Evolutionary conservation across 2,329 filamentous ascomycete species (phyloP), one percentile per base, ranked within the genome.

Genomic region (Herpomyces periplanetae): DNA sequence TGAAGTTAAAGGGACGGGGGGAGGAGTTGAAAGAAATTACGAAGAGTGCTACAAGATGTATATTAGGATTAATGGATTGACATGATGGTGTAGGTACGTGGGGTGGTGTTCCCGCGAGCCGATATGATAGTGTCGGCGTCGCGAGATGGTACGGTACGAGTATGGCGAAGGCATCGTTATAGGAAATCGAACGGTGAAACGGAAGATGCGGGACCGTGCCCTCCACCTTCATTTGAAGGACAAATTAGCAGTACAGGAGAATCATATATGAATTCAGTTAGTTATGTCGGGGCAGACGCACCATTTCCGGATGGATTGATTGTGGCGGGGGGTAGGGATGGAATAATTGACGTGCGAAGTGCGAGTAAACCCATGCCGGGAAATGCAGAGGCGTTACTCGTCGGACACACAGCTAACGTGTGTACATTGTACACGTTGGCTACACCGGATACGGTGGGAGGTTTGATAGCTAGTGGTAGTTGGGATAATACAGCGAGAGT

Each of bases 401-500:
- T 87, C 19, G 75, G 80, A 6, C 80, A 96, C 34, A 49, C 53
- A 9, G 53, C 64, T 35, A 91, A 91, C 30, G 58, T 96, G 17
- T 88, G 75, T 35, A 51, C 73, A 5, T 41, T 96, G 17, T 68
- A 85, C 30, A n/a, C n/a, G n/a, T n/a, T n/a, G n/a, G n/a, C n/a
- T n/a, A n/a, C n/a, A 59, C 68, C 8, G 61, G 60, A 19, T 51
- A 61, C 1, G 51, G 58, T 23, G 62, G 60, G 2, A 51, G 43
- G 17, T 66, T n/a, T 57, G 35, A 47, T 91, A 15, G 59, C 88
- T 17, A 91, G 75, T 27, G 80, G 75, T 13, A 66, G 73, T 30
- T 96, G 80, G 80, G 80, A 96, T 37, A 55, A 55, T 12, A 63
- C 71, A 26, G 73, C 69, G 11, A 60, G 69, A 21, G 43, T 91